These are phyloP conservation scores for Rhododendron molle DNA, from an alignment of 148 eudicot genomes.

Conservation along the genomic window DNA sequence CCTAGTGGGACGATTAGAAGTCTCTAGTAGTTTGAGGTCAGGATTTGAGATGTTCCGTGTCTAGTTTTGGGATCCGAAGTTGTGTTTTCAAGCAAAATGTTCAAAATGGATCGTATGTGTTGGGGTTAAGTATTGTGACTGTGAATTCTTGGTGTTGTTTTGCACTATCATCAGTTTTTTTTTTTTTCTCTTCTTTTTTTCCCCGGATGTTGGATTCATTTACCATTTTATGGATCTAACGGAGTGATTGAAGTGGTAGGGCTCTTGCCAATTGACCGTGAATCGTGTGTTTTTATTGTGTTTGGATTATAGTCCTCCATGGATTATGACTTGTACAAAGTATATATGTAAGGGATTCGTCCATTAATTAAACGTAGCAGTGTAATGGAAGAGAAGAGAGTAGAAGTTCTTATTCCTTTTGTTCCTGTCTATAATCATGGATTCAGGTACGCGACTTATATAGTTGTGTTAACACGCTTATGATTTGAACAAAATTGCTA, in stretches of 20 bases:
- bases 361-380: not conserved
- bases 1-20: not conserved
- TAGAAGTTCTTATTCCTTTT: not conserved
- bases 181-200: not conserved
- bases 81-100: not conserved
- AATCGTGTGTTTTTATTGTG: too few species aligned
- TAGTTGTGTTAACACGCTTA: not conserved
- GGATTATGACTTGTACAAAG: too few species aligned
- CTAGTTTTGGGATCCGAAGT: conserved; percentile 5
- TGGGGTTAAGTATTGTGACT: not conserved
- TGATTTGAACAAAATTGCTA: not conserved
- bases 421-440: not conserved
- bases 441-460: not conserved
- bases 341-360: too few species aligned
- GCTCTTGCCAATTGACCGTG: not conserved
- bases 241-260: not conserved
- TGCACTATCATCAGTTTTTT: not conserved
- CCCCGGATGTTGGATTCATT: not conserved
- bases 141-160: not conserved
- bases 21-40: conserved; percentile 11
- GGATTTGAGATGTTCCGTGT: not conserved
- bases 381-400: not conserved
- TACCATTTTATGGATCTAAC: not conserved
- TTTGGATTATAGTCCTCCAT: too few species aligned
- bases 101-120: not conserved